A percentile compares a stretch with the other conserved stretches of the same genome.
These are phyloP conservation scores for Lasiosphaeria ovina DNA, from an alignment of 495 filamentous ascomycete genomes.

Conservation along the genomic window DNA sequence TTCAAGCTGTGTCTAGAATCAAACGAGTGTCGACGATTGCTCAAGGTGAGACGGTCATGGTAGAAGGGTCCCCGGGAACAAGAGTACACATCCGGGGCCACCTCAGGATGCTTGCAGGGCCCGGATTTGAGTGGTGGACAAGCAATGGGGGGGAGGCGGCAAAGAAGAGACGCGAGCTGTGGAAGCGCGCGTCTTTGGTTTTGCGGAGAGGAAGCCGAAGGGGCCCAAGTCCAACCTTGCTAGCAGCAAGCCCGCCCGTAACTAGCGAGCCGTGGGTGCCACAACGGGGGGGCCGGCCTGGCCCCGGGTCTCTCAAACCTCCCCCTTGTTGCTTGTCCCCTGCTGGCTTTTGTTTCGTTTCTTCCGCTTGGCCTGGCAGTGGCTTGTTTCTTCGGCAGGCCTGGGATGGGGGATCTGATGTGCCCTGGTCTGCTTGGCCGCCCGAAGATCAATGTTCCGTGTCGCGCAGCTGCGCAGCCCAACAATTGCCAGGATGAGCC, in stretches of 20 bases:
- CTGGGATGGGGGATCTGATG: not conserved
- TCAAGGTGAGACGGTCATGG: constrained; percentile 19
- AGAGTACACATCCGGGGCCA: constrained; percentile 25
- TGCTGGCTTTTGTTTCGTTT: not conserved
- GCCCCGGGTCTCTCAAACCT: constrained; percentile 3
- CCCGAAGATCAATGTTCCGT: not conserved
- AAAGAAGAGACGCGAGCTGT: constrained; percentile 38
- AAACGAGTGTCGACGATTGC: constrained; percentile 28
- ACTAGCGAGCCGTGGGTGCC: too few relatives aligned
- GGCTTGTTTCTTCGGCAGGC: not conserved
- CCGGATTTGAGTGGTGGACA: constrained; percentile 35
- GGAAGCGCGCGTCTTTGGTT: constrained; percentile 41
- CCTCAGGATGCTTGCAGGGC: constrained; percentile 29
- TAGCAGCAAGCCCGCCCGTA: not conserved
- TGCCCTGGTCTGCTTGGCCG: not conserved
- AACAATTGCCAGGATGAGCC: constrained; percentile 22
- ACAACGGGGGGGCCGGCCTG: constrained; percentile 4
- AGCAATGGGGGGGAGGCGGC: constrained; percentile 26
- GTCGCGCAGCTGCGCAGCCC: constrained; percentile 9
- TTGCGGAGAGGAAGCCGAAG: constrained; percentile 22
- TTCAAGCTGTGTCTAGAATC: constrained; percentile 10
- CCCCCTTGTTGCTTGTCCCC: constrained; percentile 5
- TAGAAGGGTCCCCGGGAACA: constrained; percentile 26
- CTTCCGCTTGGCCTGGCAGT: not conserved
- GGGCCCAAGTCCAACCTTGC: constrained; percentile 17